Evolutionary conservation across 75 land plant species (phyloP), one percentile per base, ranked within the genome.

Genomic region (Adiantum capillusveneris): DNA sequence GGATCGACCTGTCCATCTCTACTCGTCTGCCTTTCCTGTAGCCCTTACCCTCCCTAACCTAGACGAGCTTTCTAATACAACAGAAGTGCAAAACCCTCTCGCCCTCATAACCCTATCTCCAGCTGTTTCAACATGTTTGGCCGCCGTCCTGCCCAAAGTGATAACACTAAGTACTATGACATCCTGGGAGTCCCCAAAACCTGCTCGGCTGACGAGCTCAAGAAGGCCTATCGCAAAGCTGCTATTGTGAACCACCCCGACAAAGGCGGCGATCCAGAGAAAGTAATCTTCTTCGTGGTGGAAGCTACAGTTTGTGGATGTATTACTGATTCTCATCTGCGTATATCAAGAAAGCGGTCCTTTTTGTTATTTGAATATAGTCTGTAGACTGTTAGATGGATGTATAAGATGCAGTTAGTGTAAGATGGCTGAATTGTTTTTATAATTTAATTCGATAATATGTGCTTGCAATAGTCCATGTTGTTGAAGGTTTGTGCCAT

Each of bases 201-300:
- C 48, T 79, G 76, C 28, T 69, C 84, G 24, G 68, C 56, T 43
- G 85, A 82, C 25, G 85, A 82, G 55, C 45, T 82, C 21, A 82
- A 82, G 78, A 78, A 75, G 72, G 85, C 81, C n/a, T 82, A 82
- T 68, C 34, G 79, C 25, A 82, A 82, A 59, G 85, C 85, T 1
- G 85, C 85, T 31, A 82, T 82, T 62, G 78, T 78, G 63, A 82
- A 82, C 63, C 85, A 82, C 49, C 85, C 85, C 17, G 85, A 82
- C 41, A 82, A 82, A 73, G 85, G 85, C 5, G 85, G 85, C 6
- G 85, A 81, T 61, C 84, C 84, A 0, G 84, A 81, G 64, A 75
- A 81, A 73, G 84, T 81, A 60, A 21, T 13, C 29, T 7, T n/a
- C 24, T 7, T 52, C 17, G 7, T 19, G 53, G 11, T 52, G 11